These are phyloP conservation scores for Calonectria montana DNA, from an alignment of 2,329 filamentous ascomycete genomes.

Conservation along the genomic window DNA sequence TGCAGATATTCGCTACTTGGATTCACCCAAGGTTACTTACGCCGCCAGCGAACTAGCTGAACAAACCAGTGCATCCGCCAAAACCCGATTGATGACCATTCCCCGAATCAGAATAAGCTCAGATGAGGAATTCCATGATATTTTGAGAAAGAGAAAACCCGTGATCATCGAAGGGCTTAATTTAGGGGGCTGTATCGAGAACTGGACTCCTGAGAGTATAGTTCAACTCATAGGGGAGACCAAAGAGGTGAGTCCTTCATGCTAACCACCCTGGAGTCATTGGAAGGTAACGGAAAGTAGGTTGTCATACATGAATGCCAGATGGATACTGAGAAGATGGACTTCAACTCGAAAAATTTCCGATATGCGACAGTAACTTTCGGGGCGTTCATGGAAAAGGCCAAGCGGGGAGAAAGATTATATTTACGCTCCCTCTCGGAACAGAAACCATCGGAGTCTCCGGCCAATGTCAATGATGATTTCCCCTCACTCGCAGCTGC, in stretches of 20 bases:
- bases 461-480: conserved; percentile 77
- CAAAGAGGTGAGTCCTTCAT: conserved; percentile 63
- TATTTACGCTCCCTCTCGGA: conserved; percentile 85
- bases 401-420: conserved; percentile 68
- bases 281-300: conserved; percentile 49
- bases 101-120: conserved; percentile 64
- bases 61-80: background rate
- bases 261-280: background rate
- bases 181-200: conserved; percentile 73
- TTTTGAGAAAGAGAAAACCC: conserved; percentile 68
- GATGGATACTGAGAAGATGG: conserved; percentile 70
- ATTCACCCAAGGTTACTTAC: conserved; percentile 44
- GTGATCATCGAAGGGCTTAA: conserved; percentile 72
- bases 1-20: conserved; percentile 32
- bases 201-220: conserved; percentile 79
- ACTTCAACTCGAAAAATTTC: conserved; percentile 88
- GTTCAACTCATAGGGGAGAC: conserved; percentile 69
- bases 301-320: conserved; percentile 80
- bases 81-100: conserved; percentile 51
- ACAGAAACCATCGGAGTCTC: conserved; percentile 73
- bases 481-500: conserved; percentile 77
- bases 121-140: conserved; percentile 66
- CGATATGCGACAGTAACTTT: conserved; percentile 77
- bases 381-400: conserved; percentile 71
- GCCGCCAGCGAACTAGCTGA: conserved; percentile 14